A percentile compares a stretch with the other conserved stretches of the same genome.
These are phyloP conservation scores for Zygoascus hellenicus DNA, from an alignment of 1,139 yeast species.

Conservation along the genomic window DNA sequence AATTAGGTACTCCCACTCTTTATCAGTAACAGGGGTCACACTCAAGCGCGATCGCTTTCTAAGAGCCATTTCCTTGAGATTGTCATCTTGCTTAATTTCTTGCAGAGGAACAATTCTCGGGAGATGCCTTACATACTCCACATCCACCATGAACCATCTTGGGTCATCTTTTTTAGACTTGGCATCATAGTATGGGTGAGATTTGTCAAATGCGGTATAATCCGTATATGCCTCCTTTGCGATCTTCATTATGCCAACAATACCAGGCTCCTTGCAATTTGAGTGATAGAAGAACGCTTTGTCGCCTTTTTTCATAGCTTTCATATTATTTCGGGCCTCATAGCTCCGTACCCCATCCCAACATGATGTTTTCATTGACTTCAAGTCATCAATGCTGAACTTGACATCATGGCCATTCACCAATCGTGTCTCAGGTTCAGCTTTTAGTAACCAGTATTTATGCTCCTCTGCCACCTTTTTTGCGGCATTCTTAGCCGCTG, in stretches of 20 bases:
- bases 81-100: slow-evolving; percentile 31
- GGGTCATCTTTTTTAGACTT: slow-evolving; percentile 40
- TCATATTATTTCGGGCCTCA: slow-evolving; percentile 48
- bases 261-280: slow-evolving; percentile 47
- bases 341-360: slow-evolving; percentile 57
- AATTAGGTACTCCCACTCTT: slow-evolving; percentile 39
- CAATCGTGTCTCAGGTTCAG: slow-evolving; percentile 46
- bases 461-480: neutral
- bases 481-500: neutral
- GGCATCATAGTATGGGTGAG: slow-evolving; percentile 43
- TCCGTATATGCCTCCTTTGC: slow-evolving; percentile 42
- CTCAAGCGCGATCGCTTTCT: slow-evolving; percentile 45
- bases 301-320: slow-evolving; percentile 43
- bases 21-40: slow-evolving; percentile 42
- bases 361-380: slow-evolving; percentile 36
- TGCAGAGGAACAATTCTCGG: slow-evolving; percentile 38
- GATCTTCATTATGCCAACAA: slow-evolving; percentile 43
- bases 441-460: slow-evolving; percentile 46
- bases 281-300: slow-evolving; percentile 48
- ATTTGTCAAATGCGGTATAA: slow-evolving; percentile 36
- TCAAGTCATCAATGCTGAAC: slow-evolving; percentile 43
- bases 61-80: slow-evolving; percentile 39
- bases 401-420: slow-evolving; percentile 46
- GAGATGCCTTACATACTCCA: slow-evolving; percentile 39
- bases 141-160: slow-evolving; percentile 52